Evolutionary conservation across 306 rosid species (phyloP).

Genomic region (Cucurbita maxima): DNA sequence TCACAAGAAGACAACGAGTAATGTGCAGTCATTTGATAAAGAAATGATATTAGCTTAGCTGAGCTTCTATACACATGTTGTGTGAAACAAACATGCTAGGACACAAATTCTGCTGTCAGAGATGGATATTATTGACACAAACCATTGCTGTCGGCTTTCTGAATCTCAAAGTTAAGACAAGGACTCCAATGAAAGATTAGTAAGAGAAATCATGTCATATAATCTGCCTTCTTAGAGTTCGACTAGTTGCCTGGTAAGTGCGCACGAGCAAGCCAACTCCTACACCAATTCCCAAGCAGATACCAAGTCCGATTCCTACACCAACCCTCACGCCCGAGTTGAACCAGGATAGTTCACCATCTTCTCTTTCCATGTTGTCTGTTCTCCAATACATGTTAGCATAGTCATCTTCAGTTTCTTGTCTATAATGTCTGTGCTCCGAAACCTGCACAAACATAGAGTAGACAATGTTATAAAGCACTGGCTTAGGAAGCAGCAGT

Average conservation of each 20-base stretch:
- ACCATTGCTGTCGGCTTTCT: not conserved
- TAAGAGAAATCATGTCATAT: conserved; percentile 9
- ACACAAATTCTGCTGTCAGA: not conserved
- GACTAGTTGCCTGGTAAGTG: conserved; percentile 38
- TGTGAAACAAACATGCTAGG: not conserved
- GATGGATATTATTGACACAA: not conserved
- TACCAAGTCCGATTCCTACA: conserved; percentile 50
- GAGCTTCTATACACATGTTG: not conserved
- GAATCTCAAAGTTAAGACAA: not conserved
- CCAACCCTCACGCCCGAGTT: conserved; percentile 70
- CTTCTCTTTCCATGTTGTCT: conserved; percentile 32
- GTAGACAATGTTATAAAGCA: not conserved
- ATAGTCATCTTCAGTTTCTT: conserved; percentile 32
- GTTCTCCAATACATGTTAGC: conserved; percentile 22
- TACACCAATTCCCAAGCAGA: conserved; percentile 44
- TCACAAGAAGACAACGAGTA: not conserved
- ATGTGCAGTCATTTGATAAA: not conserved
- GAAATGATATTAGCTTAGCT: not conserved
- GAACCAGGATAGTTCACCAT: conserved; percentile 56
- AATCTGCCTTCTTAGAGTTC: conserved; percentile 29
- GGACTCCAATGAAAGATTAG: not conserved
- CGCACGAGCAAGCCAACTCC: conserved; percentile 39
- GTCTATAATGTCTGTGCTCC: conserved; percentile 25
- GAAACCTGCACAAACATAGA: conserved; percentile 17
- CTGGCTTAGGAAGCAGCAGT: not conserved